Percentiles rank a stretch among this genome's conserved stretches.
These are phyloP conservation scores for Globisporangium nagaii DNA, from an alignment of 352 stramenopile genomes.

Conservation along the genomic window DNA sequence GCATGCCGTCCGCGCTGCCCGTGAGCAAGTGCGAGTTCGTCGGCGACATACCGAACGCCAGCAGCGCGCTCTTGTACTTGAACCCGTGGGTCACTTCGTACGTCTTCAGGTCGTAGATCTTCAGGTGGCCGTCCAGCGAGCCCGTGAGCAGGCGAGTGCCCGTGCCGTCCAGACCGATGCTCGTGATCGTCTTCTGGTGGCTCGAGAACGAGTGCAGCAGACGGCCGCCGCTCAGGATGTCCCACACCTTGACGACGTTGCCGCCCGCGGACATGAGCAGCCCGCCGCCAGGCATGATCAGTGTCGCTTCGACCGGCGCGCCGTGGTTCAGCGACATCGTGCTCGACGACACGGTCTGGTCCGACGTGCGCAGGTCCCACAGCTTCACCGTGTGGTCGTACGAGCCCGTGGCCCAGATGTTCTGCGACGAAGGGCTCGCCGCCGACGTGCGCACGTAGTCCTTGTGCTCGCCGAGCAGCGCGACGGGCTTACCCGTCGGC, in stretches of 20 bases:
- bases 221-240: constrained; percentile 83
- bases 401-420: constrained; percentile 84
- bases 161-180: constrained; percentile 81
- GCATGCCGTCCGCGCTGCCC: constrained; percentile 65
- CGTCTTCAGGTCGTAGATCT: constrained; percentile 91
- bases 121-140: constrained; percentile 90
- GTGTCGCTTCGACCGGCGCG: constrained; percentile 82
- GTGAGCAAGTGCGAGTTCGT: constrained; percentile 83
- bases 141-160: constrained; percentile 85
- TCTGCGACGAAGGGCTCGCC: constrained; percentile 62
- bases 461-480: constrained; percentile 73
- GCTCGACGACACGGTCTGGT: constrained; percentile 42
- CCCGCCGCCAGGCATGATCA: constrained; percentile 82
- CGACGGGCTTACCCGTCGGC: constrained; percentile 71
- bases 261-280: constrained; percentile 80
- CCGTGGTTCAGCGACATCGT: constrained; percentile 77
- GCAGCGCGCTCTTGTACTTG: constrained; percentile 81
- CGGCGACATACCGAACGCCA: constrained; percentile 79
- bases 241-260: constrained; percentile 92
- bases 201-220: constrained; percentile 88
- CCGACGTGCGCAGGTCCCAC: constrained; percentile 87
- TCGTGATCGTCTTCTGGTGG: constrained; percentile 94
- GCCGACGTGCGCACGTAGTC: constrained; percentile 86
- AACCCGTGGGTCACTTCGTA: constrained; percentile 89
- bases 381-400: constrained; percentile 93